Base-by-base conservation (phyloP, 305 asterid species). In the Euphrasia arctica region DNA sequence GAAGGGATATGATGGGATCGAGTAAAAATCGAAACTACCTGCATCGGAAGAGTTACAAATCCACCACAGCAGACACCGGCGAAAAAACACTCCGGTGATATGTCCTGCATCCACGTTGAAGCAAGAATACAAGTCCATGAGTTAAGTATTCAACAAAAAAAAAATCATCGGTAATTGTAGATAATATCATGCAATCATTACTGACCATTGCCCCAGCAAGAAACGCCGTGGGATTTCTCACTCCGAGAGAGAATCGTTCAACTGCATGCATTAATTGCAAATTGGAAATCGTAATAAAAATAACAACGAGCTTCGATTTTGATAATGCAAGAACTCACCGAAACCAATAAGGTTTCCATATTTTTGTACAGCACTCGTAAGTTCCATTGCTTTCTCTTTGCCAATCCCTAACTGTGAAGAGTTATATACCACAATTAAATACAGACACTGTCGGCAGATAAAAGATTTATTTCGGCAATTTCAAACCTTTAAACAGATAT, bases 31-130 rank as follows among this genome's bases (percentile, higher is more conserved):
- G 22, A n/a, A 55, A 55, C 67, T 32, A 88, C 97, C 93, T 90
- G 97, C 68, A 88, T 2, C 27, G 95, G 95, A 73, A 90, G 86
- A 64, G 96, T 90, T n/a, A 90, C 34, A 47, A 90, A 75, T 70
- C 96, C 97, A 62, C 97, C 97, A 25, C 89, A 88, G 79, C 97
- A 90, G 74, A 88, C 96, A 65, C 96, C 95, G 9, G 90, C 87
- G 80, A 90, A 88, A 86, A 90, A 90, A 72, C 80, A 88, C 60
- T 88, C 88, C 0, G 97, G 88, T 58, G 95, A 86, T 74, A 88
- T 68, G 65, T 67, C 93, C 97, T 88, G 88, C 77, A 73, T 63
- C 57, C 62, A 71, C 54, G 72, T 65, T 43, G 52, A 52, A 18
- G 63, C 62, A 22, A 54, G 56, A 36, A 12, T 28, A 27, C 60